phyloP scores from a whole-genome alignment of 257 asterid species.

The Echites panduratus region DNA sequence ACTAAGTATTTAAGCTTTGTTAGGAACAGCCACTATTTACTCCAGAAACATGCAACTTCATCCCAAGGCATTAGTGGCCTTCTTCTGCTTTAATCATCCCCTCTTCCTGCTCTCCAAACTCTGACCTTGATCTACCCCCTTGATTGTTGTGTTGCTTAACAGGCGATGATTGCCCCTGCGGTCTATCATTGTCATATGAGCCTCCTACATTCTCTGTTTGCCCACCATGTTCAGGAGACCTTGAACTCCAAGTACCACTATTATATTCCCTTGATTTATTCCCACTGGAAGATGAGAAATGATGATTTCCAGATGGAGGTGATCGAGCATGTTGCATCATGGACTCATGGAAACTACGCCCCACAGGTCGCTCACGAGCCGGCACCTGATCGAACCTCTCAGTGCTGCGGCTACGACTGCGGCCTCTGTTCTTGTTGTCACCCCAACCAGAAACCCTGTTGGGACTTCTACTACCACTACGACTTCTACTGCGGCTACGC shows the following conservation, averaged over 20 bases:
- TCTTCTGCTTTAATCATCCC: constrained; percentile 26
- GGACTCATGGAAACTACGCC: constrained; percentile 47
- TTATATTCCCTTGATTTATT: not conserved
- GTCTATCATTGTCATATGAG: too few relatives aligned
- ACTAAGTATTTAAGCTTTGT: not conserved
- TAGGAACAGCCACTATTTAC: not conserved
- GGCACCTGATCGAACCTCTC: constrained; percentile 45
- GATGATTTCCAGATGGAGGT: constrained; percentile 7
- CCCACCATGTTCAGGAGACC: not conserved
- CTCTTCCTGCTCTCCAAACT: constrained; percentile 27
- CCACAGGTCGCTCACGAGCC: constrained; percentile 16
- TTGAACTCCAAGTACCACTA: too few relatives aligned
- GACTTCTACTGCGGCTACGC: constrained; percentile 35
- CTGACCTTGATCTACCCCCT: too few relatives aligned
- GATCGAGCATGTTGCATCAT: constrained; percentile 37
- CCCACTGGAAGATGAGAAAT: not conserved
- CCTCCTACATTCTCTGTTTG: not conserved
- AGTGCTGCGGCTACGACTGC: constrained; percentile 53
- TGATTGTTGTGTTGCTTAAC: too few relatives aligned
- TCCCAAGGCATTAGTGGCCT: not conserved
- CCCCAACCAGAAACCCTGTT: constrained; percentile 44
- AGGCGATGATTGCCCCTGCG: too few relatives aligned
- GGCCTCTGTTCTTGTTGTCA: constrained; percentile 24
- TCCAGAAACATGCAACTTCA: constrained; percentile 7
- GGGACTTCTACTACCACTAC: constrained; percentile 57